Base-by-base conservation (phyloP, 2,329 filamentous ascomycete species). In the Arthrobotrys sphaeroides region DNA sequence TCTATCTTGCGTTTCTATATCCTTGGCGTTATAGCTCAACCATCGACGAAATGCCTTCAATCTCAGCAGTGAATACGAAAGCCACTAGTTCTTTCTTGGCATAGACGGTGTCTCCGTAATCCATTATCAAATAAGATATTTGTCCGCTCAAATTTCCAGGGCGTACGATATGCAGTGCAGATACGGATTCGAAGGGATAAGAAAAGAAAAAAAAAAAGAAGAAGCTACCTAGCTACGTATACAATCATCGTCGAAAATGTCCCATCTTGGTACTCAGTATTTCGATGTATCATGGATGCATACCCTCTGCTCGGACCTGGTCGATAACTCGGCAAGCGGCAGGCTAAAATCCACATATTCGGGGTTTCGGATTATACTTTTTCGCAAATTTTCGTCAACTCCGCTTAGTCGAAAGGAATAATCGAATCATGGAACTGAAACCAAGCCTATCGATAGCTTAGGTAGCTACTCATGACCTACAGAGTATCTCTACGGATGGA, bases 11-110 rank as follows among this genome's bases (percentile, higher is more conserved):
- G 53, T 73, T 49, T 61, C 53, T 64, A 64, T 72, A 72, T 57
- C 24, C 67, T 72, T 72, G 67, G 67, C 67, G 43, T 72, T 72
- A 72, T 70, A 68, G 26, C 42, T 57, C 51, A 24, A 61, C 31
- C 69, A 73, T 67, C 69, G 61, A 60, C 51, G 42, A 69, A 64
- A 62, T 55, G 55, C 43, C 55, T 62, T 67, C 53, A 45, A 66
- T 65, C 60, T 73, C 43, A 59, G n/a, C 31, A n/a, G 59, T 31
- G 33, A 65, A 60, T 60, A 61, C 51, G 61, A 73, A n/a, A 60
- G 20, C 36, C 55, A 47, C 69, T 73, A 66, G 24, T 57, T 33
- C 43, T 18, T 24, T 66, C 69, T 66, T 51, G 69, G 53, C 53
- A 60, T 66, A 61, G 60, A 66, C 53, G 53, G 61, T 66, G 60